Conservation (phyloP, 129 eudicot genomes). For the Chrysanthemum makinoi region DNA sequence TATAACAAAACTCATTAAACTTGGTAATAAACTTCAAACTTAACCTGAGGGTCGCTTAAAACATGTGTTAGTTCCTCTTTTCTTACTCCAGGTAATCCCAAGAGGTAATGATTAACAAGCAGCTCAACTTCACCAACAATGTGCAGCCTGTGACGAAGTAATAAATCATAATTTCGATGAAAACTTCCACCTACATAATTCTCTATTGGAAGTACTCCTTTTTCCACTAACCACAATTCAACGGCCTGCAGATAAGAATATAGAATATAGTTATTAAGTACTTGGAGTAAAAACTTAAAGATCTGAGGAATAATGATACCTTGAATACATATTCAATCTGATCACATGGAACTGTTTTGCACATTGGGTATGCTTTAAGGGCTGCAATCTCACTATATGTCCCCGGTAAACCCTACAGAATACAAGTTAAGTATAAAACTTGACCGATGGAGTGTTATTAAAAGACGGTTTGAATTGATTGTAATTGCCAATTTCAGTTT, state of each 20-base stretch:
- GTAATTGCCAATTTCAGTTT: no score
- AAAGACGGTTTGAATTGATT: no score
- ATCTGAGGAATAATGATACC: not conserved
- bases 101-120: not conserved
- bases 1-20: no score
- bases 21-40: not conserved
- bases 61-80: not conserved
- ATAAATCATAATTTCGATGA: conserved; percentile 2
- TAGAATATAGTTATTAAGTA: not conserved
- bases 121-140: conserved; percentile 2
- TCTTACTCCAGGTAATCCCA: conserved; percentile 5
- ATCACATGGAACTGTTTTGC: not conserved
- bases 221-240: conserved; percentile 15
- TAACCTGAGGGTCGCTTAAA: conserved; percentile 9
- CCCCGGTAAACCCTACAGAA: not conserved
- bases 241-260: not conserved
- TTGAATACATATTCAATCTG: not conserved
- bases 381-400: conserved; percentile 1
- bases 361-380: not conserved
- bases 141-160: conserved; percentile 4
- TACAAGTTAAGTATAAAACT: not conserved
- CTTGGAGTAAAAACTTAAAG: no score
- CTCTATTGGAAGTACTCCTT: not conserved
- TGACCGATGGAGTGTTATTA: no score
- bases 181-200: not conserved